These are phyloP conservation scores for Neltuma alba DNA, from an alignment of 306 rosid species.

Conservation along the genomic window DNA sequence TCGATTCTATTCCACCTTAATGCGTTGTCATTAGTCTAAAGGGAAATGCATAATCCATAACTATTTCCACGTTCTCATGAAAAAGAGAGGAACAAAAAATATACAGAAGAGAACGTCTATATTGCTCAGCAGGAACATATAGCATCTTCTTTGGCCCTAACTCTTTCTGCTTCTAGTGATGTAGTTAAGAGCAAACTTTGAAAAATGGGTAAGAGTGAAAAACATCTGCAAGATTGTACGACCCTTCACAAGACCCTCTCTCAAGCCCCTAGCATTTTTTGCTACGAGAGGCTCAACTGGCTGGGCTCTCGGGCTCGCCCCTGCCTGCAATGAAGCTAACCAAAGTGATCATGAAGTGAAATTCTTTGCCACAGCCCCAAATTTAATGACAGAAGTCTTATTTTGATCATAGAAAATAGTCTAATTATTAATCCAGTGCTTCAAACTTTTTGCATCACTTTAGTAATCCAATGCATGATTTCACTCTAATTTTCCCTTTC, in stretches of 20 bases:
- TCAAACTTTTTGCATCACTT: background rate
- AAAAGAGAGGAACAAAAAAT: background rate
- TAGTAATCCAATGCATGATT: background rate
- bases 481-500: background rate
- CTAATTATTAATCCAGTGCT: background rate
- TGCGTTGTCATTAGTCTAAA: background rate
- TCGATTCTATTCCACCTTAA: background rate
- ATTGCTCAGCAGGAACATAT: slow-evolving; percentile 26
- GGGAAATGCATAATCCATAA: slow-evolving; percentile 3
- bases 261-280: slow-evolving; percentile 59
- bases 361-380: slow-evolving; percentile 33
- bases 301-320: slow-evolving; percentile 43
- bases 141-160: slow-evolving; percentile 31
- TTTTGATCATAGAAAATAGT: background rate
- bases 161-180: slow-evolving; percentile 46
- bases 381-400: background rate
- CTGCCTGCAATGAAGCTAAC: slow-evolving; percentile 73
- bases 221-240: slow-evolving; percentile 70
- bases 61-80: background rate
- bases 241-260: slow-evolving; percentile 74
- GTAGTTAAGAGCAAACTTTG: slow-evolving; percentile 60
- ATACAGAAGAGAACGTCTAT: slow-evolving; percentile 28
- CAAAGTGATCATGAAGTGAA: slow-evolving; percentile 36
- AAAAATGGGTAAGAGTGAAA: slow-evolving; percentile 58
- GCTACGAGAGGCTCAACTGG: slow-evolving; percentile 58